Percentiles rank a stretch among this genome's conserved stretches.
Conservation (phyloP, 306 rosid species). For the Astragalus membranaceus region DNA sequence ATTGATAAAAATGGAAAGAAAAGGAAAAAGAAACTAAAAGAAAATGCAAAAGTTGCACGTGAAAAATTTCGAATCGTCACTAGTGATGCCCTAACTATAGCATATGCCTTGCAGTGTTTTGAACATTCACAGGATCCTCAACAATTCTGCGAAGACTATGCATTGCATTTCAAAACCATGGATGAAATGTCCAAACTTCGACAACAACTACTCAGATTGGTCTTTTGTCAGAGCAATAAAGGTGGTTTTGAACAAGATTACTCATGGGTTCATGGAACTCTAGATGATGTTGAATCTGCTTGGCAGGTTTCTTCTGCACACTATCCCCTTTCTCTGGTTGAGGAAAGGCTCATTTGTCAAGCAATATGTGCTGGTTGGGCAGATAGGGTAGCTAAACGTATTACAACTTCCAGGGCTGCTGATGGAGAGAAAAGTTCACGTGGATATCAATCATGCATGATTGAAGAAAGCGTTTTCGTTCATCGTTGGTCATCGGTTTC, state of each 20-base stretch:
- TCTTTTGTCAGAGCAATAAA: conserved; percentile 43
- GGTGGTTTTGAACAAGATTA: conserved; percentile 45
- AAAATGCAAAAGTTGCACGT: conserved; percentile 49
- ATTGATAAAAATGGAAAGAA: conserved; percentile 42
- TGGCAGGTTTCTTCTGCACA: conserved; percentile 52
- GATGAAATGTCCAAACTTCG: conserved; percentile 90
- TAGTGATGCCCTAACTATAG: conserved; percentile 71
- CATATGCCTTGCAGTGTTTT: conserved; percentile 75
- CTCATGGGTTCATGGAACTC: conserved; percentile 62
- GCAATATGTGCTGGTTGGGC: conserved; percentile 99
- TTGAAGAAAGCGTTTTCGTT: conserved; percentile 64
- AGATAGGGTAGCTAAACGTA: conserved; percentile 83
- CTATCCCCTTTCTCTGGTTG: conserved; percentile 59
- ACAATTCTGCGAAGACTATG: conserved; percentile 62
- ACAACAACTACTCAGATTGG: conserved; percentile 65
- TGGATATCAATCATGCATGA: conserved; percentile 64
- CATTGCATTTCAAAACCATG: conserved; percentile 82
- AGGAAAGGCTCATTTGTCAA: conserved; percentile 73
- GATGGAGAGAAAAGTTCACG: conserved; percentile 38
- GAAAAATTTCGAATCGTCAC: conserved; percentile 58
- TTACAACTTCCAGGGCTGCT: conserved; percentile 37
- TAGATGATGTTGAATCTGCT: conserved; percentile 51
- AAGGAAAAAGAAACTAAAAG: conserved; percentile 61
- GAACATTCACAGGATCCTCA: conserved; percentile 44
- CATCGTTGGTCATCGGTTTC: conserved; percentile 69